These are phyloP conservation scores for Fusarium annulatum DNA, from an alignment of 2,329 filamentous ascomycete species.

Conservation along the genomic window DNA sequence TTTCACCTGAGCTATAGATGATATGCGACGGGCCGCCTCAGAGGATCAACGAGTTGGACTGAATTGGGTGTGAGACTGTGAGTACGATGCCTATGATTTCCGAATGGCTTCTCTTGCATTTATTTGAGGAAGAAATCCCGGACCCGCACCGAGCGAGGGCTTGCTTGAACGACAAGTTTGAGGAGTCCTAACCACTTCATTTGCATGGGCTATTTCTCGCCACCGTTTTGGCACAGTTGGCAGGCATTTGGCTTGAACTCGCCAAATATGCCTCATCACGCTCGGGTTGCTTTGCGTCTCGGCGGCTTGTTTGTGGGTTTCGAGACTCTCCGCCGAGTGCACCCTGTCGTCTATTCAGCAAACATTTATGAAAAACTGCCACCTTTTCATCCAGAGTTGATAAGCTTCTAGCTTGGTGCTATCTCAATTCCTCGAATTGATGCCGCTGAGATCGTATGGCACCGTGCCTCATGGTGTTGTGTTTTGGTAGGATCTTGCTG, in stretches of 20 bases:
- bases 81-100: background rate
- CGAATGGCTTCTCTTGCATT: slow-evolving; percentile 14
- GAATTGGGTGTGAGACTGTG: background rate
- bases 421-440: background rate
- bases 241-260: background rate
- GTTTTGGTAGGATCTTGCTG: background rate
- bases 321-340: background rate
- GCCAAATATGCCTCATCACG: slow-evolving; percentile 3
- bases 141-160: slow-evolving; percentile 16
- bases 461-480: background rate
- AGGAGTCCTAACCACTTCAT: background rate
- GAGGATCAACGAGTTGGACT: background rate
- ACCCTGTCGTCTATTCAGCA: background rate
- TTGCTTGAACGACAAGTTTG: background rate
- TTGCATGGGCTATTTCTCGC: slow-evolving; percentile 6
- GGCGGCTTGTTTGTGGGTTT: slow-evolving; percentile 28
- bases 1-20: slow-evolving; percentile 16
- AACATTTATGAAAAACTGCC: background rate
- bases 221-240: slow-evolving; percentile 2
- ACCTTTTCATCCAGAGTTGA: background rate
- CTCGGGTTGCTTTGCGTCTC: background rate
- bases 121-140: slow-evolving; percentile 4
- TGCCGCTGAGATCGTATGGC: slow-evolving; percentile 2
- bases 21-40: slow-evolving; percentile 23
- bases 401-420: background rate